Conservation (phyloP, 31 red algal species). For the Odonthalia washingtoniensis region DNA sequence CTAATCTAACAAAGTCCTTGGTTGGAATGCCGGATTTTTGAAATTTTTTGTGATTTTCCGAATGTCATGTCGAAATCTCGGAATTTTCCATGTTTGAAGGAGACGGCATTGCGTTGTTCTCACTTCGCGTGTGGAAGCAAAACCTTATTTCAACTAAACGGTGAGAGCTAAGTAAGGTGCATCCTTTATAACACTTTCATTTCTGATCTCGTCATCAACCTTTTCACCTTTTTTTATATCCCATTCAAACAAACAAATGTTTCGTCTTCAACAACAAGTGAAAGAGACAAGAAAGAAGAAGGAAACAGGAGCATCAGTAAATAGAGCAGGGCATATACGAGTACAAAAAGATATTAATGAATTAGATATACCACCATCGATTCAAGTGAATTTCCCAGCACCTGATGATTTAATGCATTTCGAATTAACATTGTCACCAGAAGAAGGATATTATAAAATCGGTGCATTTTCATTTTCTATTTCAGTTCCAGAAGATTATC, state of each 20-base stretch:
- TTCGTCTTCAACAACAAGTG: constrained; percentile 56
- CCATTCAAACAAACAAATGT: constrained; percentile 29
- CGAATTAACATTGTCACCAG: constrained; percentile 60
- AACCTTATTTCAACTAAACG: too few relatives aligned
- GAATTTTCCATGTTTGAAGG: too few relatives aligned
- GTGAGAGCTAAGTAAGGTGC: too few relatives aligned
- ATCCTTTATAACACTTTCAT: too few relatives aligned
- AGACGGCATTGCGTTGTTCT: too few relatives aligned
- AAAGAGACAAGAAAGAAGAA: constrained; percentile 55
- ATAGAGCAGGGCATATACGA: constrained; percentile 71
- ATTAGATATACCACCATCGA: constrained; percentile 73
- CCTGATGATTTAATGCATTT: constrained; percentile 81
- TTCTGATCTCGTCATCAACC: too few relatives aligned
- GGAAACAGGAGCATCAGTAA: constrained; percentile 43
- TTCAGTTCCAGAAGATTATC: constrained; percentile 79
- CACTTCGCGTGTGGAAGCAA: too few relatives aligned
- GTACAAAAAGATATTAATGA: constrained; percentile 87
- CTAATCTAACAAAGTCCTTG: too few relatives aligned
- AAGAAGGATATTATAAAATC: constrained; percentile 80
- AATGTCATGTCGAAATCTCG: too few relatives aligned
- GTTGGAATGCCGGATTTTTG: too few relatives aligned
- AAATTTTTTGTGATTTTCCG: too few relatives aligned
- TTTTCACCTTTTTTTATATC: background rate
- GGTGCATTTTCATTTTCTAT: constrained; percentile 84
- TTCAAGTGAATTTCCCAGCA: constrained; percentile 81